phyloP scores from a whole-genome alignment of 2,329 filamentous ascomycete genomes.

The Talaromyces pinophilus region DNA sequence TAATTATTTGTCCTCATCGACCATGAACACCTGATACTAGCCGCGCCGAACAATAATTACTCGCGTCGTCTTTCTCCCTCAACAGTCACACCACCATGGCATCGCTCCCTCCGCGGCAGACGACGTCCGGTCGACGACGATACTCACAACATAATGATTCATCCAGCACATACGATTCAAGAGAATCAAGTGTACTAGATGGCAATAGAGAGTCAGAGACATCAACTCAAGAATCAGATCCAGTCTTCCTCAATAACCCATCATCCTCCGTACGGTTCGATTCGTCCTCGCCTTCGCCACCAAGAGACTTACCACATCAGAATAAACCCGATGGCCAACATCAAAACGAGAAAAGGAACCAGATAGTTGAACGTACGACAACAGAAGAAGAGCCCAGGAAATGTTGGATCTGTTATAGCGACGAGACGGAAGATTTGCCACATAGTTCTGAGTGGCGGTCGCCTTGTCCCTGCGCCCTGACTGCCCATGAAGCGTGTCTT shows the following conservation, averaged over 20 bases:
- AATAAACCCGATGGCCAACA: not conserved
- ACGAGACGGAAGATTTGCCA: slow-evolving; percentile 63
- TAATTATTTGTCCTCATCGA: not conserved
- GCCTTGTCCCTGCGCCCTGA: slow-evolving; percentile 86
- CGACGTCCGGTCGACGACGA: slow-evolving; percentile 13
- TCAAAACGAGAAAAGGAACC: not conserved
- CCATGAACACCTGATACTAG: not conserved
- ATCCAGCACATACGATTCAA: slow-evolving; percentile 7
- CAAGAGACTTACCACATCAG: not conserved
- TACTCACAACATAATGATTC: slow-evolving; percentile 17
- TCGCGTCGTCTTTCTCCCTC: not conserved
- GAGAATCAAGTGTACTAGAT: slow-evolving; percentile 3
- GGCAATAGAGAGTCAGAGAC: not conserved
- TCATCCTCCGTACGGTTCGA: slow-evolving; percentile 12
- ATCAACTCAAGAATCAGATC: not conserved
- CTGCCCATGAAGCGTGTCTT: slow-evolving; percentile 86
- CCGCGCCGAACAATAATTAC: not conserved
- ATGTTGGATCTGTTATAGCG: slow-evolving; percentile 71
- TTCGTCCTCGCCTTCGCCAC: slow-evolving; percentile 9
- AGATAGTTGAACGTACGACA: slow-evolving; percentile 2
- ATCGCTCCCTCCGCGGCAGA: slow-evolving; percentile 22
- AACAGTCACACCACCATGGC: slow-evolving; percentile 19
- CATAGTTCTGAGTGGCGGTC: slow-evolving; percentile 72
- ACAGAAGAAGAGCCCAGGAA: slow-evolving; percentile 47
- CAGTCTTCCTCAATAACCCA: slow-evolving; percentile 17